Conservation (phyloP, 192 early-diverging fungal genomes). For the Entomortierella chlamydospora region DNA sequence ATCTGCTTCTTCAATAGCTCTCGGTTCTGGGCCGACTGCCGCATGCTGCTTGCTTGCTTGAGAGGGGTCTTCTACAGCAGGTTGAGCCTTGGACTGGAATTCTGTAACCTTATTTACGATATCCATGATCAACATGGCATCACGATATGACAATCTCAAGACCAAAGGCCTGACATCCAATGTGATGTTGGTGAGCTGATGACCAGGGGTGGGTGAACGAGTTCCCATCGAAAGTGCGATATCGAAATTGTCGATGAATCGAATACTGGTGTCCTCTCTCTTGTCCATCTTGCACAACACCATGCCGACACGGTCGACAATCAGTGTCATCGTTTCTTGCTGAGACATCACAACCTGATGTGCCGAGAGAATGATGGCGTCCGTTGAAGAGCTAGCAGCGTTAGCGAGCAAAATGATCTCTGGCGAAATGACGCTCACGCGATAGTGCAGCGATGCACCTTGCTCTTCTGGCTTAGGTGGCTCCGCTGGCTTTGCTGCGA, state of each 20-base stretch:
- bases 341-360: constrained; percentile 85
- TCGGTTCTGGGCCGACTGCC: neutral
- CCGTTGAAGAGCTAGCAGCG: constrained; percentile 73
- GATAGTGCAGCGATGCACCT: constrained; percentile 70
- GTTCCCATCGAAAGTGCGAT: constrained; percentile 84
- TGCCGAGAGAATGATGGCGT: constrained; percentile 90
- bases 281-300: constrained; percentile 92
- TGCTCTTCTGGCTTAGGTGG: constrained; percentile 34
- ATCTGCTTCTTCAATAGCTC: constrained; percentile 25
- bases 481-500: constrained; percentile 19
- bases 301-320: constrained; percentile 87
- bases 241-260: constrained; percentile 93
- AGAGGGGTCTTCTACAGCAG: neutral
- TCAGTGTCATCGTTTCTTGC: constrained; percentile 79
- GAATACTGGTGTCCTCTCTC: constrained; percentile 79
- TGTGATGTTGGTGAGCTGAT: constrained; percentile 71
- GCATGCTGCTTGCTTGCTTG: constrained; percentile 19
- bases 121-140: constrained; percentile 83
- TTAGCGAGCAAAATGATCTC: constrained; percentile 91
- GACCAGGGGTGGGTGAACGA: constrained; percentile 68
- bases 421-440: constrained; percentile 80
- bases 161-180: constrained; percentile 84
- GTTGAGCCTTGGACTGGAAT: constrained; percentile 62
- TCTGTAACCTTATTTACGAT: constrained; percentile 82
- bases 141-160: constrained; percentile 88